phyloP scores from a whole-genome alignment of 495 filamentous ascomycete genomes.

The Pseudevernia furfuracea region DNA sequence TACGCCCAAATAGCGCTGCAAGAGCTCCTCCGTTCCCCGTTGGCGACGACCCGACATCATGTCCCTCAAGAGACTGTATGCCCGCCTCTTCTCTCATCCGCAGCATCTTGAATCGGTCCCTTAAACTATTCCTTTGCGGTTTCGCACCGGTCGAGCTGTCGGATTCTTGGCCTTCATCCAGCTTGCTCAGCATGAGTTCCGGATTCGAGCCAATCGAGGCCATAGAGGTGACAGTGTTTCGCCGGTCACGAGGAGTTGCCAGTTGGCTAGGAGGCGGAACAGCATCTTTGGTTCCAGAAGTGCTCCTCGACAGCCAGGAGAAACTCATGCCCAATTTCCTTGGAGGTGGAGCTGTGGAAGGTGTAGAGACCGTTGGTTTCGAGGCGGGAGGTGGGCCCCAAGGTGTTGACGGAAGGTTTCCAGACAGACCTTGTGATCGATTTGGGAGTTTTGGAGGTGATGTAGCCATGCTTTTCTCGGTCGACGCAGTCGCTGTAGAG shows the following conservation, averaged over 20 bases:
- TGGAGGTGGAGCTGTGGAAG: constrained; percentile 34
- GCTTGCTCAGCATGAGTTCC: constrained; percentile 61
- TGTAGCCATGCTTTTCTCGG: constrained; percentile 34
- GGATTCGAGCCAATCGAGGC: constrained; percentile 66
- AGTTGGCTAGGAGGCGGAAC: constrained; percentile 43
- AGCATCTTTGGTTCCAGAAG: constrained; percentile 53
- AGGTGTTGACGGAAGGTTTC: constrained; percentile 44
- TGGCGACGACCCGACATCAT: constrained; percentile 36
- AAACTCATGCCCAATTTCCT: constrained; percentile 76
- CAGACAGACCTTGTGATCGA: constrained; percentile 44
- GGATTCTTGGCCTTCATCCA: constrained; percentile 58
- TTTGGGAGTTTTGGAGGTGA: constrained; percentile 46
- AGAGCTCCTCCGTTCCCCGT: constrained; percentile 33
- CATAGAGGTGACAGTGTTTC: constrained; percentile 69
- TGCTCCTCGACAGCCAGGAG: constrained; percentile 75
- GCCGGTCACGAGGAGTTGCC: constrained; percentile 38
- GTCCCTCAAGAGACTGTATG: constrained; percentile 41
- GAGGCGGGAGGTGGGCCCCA: constrained; percentile 42
- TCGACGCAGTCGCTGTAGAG: constrained; percentile 26
- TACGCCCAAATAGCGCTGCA: constrained; percentile 37
- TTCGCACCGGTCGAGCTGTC: constrained; percentile 40
- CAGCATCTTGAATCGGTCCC: constrained; percentile 79
- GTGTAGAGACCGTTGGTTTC: constrained; percentile 37
- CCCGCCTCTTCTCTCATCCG: constrained; percentile 72
- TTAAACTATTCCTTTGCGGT: constrained; percentile 58